Evolutionary conservation across 2,329 filamentous ascomycete species (phyloP), one percentile per base, ranked within the genome.

Genomic region (Claviceps sp.): DNA sequence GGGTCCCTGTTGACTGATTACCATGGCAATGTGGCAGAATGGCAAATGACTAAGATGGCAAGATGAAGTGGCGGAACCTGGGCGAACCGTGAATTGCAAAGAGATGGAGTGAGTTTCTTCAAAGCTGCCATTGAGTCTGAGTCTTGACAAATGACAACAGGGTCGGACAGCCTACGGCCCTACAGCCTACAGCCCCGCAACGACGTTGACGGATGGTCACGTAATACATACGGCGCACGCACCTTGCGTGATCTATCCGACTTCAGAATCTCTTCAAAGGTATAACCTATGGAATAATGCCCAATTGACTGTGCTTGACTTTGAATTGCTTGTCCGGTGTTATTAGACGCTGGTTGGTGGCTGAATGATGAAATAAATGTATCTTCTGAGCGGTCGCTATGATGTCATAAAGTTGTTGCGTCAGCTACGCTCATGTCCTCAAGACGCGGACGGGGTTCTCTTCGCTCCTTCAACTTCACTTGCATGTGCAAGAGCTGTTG

Each of bases 1-100:
- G 45, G 66, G 61, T 23, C 59, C 50, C 17, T 54, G 53, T 44
- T 49, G 55, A 8, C 59, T 44, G 42, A 55, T 52, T 52, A 57
- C 47, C 61, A 64, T 66, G 39, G 53, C 56, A 44, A 39, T 17
- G 23, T 51, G 7, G 16, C 17, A 16, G 20, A 22, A 44, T 23
- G 20, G 11, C 17, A 22, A 44, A 17, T 17, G 4, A 17, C 2
- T 17, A 4, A 17, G 16, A 29, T 29, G 13, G 7, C 17, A 14
- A 14, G 13, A 8, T n/a, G 42, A 26, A 34, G 9, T 40, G 39
- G 17, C 4, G 7, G 20, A 40, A 6, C 13, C 40, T 42, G 9
- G 17, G 17, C 13, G 40, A 5, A 13, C 23, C 13, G 6, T 8
- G 42, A 44, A 44, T 14, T 34, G 9, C 29, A 34, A 34, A 40